phyloP scores from a whole-genome alignment of 345 rosid genomes.

The Physaria fendleri region DNA sequence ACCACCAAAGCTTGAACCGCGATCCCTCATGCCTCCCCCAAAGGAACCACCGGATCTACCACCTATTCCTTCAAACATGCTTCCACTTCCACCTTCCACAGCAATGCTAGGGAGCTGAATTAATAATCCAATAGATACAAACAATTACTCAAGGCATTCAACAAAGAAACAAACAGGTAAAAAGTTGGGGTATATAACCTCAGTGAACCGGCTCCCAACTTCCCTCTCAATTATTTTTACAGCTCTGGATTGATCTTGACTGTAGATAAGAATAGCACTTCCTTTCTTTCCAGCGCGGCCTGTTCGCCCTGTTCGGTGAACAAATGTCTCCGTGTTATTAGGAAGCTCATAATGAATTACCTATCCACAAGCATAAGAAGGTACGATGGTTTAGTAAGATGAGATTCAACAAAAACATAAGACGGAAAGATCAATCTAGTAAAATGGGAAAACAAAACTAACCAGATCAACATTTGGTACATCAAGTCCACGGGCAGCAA shows the following conservation, averaged over 20 bases:
- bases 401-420: no score
- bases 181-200: conserved; percentile 39
- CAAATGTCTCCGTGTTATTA: conserved; percentile 79
- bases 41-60: conserved; percentile 31
- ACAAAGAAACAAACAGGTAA: not conserved
- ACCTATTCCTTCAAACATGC: conserved; percentile 41
- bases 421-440: no score
- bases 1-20: conserved; percentile 36
- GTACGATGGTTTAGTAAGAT: not conserved
- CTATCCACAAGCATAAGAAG: conserved; percentile 28
- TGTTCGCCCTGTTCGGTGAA: conserved; percentile 96
- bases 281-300: conserved; percentile 99
- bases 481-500: no score
- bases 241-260: conserved; percentile 60
- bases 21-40: conserved; percentile 52
- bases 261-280: conserved; percentile 70
- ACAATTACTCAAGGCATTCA: not conserved
- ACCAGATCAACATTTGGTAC: no score
- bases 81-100: conserved; percentile 43
- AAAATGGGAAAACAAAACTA: no score
- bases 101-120: conserved; percentile 66
- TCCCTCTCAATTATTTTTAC: conserved; percentile 70
- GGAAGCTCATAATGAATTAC: conserved; percentile 92
- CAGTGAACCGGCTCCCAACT: conserved; percentile 72
- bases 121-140: not conserved